Evolutionary conservation across 2,329 filamentous ascomycete genomes (phyloP).

Genomic region (Thyridium curvatum): DNA sequence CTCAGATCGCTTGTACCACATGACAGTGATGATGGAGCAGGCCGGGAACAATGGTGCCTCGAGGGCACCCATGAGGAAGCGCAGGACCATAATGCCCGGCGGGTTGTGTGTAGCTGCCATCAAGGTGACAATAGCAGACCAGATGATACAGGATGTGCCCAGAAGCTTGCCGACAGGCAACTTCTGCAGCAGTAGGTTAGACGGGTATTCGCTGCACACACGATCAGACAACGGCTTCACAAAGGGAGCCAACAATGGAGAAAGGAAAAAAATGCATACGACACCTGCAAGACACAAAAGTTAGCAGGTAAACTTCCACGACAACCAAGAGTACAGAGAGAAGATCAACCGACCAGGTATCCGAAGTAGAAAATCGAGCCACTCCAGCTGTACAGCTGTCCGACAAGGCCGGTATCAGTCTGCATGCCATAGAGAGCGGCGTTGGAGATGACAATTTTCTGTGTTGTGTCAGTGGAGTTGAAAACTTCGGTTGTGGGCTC

Average conservation of each 20-base stretch:
- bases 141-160: slow-evolving; percentile 8
- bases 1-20: slow-evolving; percentile 10
- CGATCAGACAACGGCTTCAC: neutral
- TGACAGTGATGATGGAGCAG: slow-evolving; percentile 7
- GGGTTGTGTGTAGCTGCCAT: neutral
- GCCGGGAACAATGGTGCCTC: slow-evolving; percentile 3
- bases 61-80: slow-evolving; percentile 3
- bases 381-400: slow-evolving; percentile 13
- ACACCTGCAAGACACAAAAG: no score
- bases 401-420: slow-evolving; percentile 9
- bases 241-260: no score
- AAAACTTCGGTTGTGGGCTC: neutral
- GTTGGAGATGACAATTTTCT: slow-evolving; percentile 22
- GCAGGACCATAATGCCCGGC: slow-evolving; percentile 2
- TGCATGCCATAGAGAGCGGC: slow-evolving; percentile 16
- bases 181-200: slow-evolving; percentile 10
- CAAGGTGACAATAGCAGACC: neutral
- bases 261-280: no score
- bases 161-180: slow-evolving; percentile 6
- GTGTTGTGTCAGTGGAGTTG: slow-evolving; percentile 10
- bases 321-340: no score
- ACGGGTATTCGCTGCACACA: slow-evolving; percentile 9
- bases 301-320: no score
- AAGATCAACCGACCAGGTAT: slow-evolving; percentile 1
- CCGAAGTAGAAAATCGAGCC: slow-evolving; percentile 10